phyloP scores from a whole-genome alignment of 371 early-diverging fungal species.

The Capillidium rhysosporum region DNA sequence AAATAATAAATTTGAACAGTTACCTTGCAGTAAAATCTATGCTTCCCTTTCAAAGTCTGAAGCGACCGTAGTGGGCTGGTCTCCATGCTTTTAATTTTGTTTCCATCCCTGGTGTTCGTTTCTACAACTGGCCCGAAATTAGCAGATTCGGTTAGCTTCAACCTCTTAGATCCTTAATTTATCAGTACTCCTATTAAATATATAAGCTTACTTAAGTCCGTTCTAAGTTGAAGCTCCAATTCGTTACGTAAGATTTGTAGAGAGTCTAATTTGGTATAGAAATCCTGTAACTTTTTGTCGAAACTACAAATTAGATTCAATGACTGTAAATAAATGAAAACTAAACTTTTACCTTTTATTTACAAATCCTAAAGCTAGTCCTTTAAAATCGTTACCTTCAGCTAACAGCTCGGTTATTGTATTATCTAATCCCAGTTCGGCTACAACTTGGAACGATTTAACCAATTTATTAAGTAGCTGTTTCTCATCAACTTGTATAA shows the following conservation, averaged over 20 bases:
- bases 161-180: constrained; percentile 8
- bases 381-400: too few species aligned
- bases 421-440: too few species aligned
- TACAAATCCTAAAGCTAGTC: too few species aligned
- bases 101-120: constrained; percentile 16
- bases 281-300: neutral
- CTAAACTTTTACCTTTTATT: too few species aligned
- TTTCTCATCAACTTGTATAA: too few species aligned
- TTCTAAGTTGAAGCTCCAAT: constrained; percentile 13
- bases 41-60: constrained; percentile 14
- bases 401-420: too few species aligned
- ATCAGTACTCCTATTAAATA: neutral
- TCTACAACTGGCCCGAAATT: constrained; percentile 30
- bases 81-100: neutral
- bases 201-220: constrained; percentile 14
- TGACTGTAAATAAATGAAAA: too few species aligned
- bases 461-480: too few species aligned
- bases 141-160: constrained; percentile 14
- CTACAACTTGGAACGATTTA: too few species aligned
- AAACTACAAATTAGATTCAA: neutral
- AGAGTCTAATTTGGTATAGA: neutral
- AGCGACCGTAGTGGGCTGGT: constrained; percentile 16
- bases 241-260: constrained; percentile 11
- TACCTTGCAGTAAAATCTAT: constrained; percentile 13
- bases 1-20: neutral